Evolutionary conservation across 202 grass and related monocot genomes (phyloP), one percentile per base, ranked within the genome.

Genomic region (Musa balbisiana): DNA sequence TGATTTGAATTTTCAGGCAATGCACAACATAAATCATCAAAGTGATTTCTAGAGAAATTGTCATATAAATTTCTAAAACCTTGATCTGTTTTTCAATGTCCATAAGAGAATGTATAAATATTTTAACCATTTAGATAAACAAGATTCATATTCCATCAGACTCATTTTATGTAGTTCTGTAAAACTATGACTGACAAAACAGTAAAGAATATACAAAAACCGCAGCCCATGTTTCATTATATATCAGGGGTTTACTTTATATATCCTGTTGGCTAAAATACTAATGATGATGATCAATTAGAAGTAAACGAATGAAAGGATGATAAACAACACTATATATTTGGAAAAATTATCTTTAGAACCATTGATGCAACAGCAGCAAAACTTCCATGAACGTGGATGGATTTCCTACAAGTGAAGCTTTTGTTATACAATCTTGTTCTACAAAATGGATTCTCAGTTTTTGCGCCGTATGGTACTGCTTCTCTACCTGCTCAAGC

Each of bases 301-400:
- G 17, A 17, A 20, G 17, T 51, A 70, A 13, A 21, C 5, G 9
- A 70, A 70, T 17, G 11, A 51, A 70, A 51, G 9, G 33, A 21
- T 21, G 8, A 51, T 69, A 20, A n/a, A 70, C 2, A n/a, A 68
- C 26, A 65, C 2, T 65, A 12, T 25, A n/a, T 24, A 64, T 64
- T 64, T 64, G n/a, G 15, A 26, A 62, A 75, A 58, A 15, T 60
- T 23, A 75, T 75, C 29, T 49, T 62, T 1, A 52, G 58, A 67
- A 79, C 77, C 77, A 70, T 79, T 49, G 66, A 71, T 79, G 77
- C 77, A 59, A 49, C 33, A 24, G 27, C 65, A 79, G 53, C 53
- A 79, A 70, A 71, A 43, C 64, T 71, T 79, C 53, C 17, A 70
- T 50, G 52, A 11, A 23, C n/a, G 24, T 25, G 8, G 53, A 53